Evolutionary conservation across 495 filamentous ascomycete genomes (phyloP).

Genomic region (Immersiella caudata): DNA sequence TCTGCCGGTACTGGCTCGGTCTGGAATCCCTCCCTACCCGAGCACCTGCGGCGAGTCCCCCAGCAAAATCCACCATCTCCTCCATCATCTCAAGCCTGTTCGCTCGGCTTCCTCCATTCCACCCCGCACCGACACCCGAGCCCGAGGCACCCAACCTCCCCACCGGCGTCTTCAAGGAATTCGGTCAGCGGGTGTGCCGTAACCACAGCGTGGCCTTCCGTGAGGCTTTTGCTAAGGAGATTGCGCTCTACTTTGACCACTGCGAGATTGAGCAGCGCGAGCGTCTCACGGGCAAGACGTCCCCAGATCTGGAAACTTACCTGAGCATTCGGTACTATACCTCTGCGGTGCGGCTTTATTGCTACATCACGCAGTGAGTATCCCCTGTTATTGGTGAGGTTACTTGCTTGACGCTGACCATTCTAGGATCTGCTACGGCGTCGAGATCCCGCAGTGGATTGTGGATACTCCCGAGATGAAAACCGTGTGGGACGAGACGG

Average conservation of each 20-base stretch:
- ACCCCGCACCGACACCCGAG: conserved; percentile 1
- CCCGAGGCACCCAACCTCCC: conserved; percentile 12
- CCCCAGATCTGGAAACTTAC: conserved; percentile 4
- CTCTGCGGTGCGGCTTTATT: conserved; percentile 11
- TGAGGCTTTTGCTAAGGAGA: conserved; percentile 11
- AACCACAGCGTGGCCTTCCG: conserved; percentile 14
- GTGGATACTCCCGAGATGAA: conserved; percentile 12
- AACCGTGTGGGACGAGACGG: conserved; percentile 11
- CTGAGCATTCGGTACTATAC: conserved; percentile 13
- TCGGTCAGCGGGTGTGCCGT: conserved; percentile 3
- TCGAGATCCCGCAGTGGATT: conserved; percentile 4
- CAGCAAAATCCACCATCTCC: not conserved
- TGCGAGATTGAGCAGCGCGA: conserved; percentile 14
- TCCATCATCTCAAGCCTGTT: conserved; percentile 1
- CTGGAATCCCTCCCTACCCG: not conserved
- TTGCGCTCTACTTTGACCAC: conserved; percentile 10
- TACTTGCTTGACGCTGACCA: not conserved
- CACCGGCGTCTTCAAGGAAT: conserved; percentile 13
- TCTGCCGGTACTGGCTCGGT: conserved; percentile 13
- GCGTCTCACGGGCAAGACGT: conserved; percentile 14
- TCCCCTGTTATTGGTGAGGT: not conserved
- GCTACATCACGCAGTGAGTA: conserved; percentile 14
- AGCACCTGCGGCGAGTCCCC: not conserved
- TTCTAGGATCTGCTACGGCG: conserved; percentile 2
- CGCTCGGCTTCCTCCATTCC: conserved; percentile 8